A percentile compares a stretch with the other conserved stretches of the same genome.
Conservation (phyloP, 352 stramenopile genomes). For the Thalassiosira mediterranea region DNA sequence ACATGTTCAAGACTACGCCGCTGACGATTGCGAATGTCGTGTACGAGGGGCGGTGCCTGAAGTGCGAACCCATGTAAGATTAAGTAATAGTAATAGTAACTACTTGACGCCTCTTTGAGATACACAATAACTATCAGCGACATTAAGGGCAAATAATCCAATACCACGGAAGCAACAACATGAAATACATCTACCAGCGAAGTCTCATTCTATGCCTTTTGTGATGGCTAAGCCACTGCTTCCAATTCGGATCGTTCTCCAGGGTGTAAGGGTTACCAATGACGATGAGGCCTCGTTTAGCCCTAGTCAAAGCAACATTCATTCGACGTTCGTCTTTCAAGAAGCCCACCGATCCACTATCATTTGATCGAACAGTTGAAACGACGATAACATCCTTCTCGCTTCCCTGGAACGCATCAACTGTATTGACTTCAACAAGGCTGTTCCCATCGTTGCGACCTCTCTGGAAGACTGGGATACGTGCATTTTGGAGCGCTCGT, state of each 20-base stretch:
- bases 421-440: conserved; percentile 86
- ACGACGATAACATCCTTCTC: conserved; percentile 89
- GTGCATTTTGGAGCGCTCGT: no score
- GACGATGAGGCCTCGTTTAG: conserved; percentile 84
- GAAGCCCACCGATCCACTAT: conserved; percentile 83
- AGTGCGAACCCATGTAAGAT: conserved; percentile 57
- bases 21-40: conserved; percentile 69
- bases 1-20: conserved; percentile 76
- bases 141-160: no score
- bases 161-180: no score
- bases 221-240: not conserved
- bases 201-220: no score
- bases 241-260: not conserved
- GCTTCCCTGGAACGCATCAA: conserved; percentile 87
- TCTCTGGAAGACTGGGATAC: no score
- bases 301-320: conserved; percentile 87
- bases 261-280: conserved; percentile 83
- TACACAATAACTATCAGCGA: no score
- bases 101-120: no score
- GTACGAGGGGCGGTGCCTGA: conserved; percentile 72
- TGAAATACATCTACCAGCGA: no score
- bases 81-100: not conserved
- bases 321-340: conserved; percentile 85
- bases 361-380: conserved; percentile 86
- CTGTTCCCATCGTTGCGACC: no score